Evolutionary conservation across 345 rosid species (phyloP).

Genomic region (Trapa incisa): DNA sequence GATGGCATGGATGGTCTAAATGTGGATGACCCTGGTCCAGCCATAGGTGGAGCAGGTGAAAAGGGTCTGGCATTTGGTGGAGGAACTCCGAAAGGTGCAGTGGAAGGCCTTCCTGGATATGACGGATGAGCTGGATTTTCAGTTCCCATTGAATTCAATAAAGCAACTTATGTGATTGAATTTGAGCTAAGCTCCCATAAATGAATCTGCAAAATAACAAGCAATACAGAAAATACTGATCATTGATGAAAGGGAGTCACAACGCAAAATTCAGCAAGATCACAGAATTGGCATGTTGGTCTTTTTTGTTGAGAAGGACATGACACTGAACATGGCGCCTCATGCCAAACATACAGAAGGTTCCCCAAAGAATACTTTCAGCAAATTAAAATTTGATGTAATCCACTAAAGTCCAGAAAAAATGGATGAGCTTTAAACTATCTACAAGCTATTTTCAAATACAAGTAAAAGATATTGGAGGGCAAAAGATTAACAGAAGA

Average conservation of each 20-base stretch:
- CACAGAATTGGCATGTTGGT: background rate
- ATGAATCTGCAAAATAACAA: slow-evolving; percentile 28
- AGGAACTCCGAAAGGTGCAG: slow-evolving; percentile 50
- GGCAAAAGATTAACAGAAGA: background rate
- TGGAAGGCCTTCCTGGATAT: slow-evolving; percentile 39
- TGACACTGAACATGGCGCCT: background rate
- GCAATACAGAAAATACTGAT: background rate
- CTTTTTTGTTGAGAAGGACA: background rate
- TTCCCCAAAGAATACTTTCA: no score
- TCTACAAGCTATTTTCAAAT: background rate
- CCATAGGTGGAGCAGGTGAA: slow-evolving; percentile 39
- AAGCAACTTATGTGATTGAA: slow-evolving; percentile 4
- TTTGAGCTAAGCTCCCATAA: slow-evolving; percentile 20
- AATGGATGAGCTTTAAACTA: background rate
- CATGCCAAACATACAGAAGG: background rate
- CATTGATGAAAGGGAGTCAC: background rate
- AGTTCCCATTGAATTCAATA: slow-evolving; percentile 39
- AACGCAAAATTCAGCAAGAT: background rate
- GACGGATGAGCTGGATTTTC: slow-evolving; percentile 55
- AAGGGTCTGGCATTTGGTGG: slow-evolving; percentile 47
- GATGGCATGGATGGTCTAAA: slow-evolving; percentile 38
- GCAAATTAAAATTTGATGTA: background rate
- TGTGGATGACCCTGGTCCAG: slow-evolving; percentile 26
- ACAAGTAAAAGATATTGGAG: background rate
- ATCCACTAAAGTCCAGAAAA: background rate